These are phyloP conservation scores for Passiflora organensis DNA, from an alignment of 345 rosid genomes.

Conservation along the genomic window DNA sequence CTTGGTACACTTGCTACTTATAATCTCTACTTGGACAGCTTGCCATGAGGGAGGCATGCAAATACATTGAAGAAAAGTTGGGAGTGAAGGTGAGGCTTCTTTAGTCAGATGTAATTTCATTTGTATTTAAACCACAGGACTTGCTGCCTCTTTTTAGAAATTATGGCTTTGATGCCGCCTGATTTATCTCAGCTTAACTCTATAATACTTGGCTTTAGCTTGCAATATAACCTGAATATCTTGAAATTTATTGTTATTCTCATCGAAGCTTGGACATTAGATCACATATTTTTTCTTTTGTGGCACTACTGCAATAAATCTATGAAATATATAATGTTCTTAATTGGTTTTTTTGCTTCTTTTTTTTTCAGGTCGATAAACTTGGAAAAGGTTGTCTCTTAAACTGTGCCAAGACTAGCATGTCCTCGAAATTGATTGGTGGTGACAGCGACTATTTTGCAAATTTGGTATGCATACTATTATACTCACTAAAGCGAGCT, in stretches of 20 bases:
- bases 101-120: neutral
- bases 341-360: neutral
- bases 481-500: neutral
- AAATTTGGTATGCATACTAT: slow-evolving; percentile 53
- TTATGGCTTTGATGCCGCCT: no score
- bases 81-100: slow-evolving; percentile 59
- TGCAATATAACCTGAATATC: no score
- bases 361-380: slow-evolving; percentile 65
- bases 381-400: slow-evolving; percentile 85
- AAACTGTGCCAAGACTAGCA: slow-evolving; percentile 95
- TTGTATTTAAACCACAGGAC: neutral
- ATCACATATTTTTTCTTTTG: neutral
- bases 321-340: neutral
- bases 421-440: slow-evolving; percentile 94
- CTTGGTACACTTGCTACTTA: neutral
- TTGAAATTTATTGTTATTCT: no score
- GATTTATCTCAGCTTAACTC: no score
- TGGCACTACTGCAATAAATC: neutral
- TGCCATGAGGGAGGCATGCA: slow-evolving; percentile 99
- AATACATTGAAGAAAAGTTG: slow-evolving; percentile 83
- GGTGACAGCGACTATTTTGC: slow-evolving; percentile 92
- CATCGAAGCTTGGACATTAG: neutral
- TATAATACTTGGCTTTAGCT: no score
- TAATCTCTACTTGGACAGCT: slow-evolving; percentile 43
- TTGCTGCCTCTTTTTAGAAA: no score